Evolutionary conservation across 257 asterid species (phyloP), one percentile per base, ranked within the genome.

Genomic region (Solanum lycopersicoides): DNA sequence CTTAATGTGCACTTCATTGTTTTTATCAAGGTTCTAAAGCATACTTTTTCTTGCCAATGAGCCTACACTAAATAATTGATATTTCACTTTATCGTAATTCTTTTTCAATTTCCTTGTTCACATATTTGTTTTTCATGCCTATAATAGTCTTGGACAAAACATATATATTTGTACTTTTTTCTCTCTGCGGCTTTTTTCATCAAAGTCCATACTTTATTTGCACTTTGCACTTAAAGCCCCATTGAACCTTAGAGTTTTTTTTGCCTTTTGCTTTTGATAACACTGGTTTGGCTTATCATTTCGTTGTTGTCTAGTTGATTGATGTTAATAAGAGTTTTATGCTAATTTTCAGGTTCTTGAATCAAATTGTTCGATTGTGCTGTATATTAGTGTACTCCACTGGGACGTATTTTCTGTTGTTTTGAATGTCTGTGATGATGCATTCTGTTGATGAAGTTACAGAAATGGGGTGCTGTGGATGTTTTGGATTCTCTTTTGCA

Each of bases 381-480:
- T 87, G 87, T 88, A 88, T 87, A 89, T 80, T 87, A 76, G 87
- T 90, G 68, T 85, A 88, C 83, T 87, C 86, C 18, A 32, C 34
- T 50, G 69, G 39, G 82, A 60, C 86, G 68, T 72, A 45, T 86
- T 28, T 56, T 87, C 71, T 77, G 85, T 53, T 82, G 45, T 82
- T 50, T 11, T 50, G 86, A 56, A 91, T 85, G 93, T 93, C 89
- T 76, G 37, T 85, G 65, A 92, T 89, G 90, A 91, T 92, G 84
- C 89, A 89, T 90, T 85, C 91, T 59, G 86, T 93, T 80, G 92
- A 44, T 88, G 90, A 90, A 90, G 92, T 90, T 69, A 77, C 91
- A 15, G 95, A 90, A 87, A 96, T 96, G 98, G 99, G 95, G 53
- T 97, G 99, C 91, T 96, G 96, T 88, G 96, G 96, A 86, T 97